Base-by-base conservation (phyloP, 495 filamentous ascomycete species). In the Trichoderma parareesei region DNA sequence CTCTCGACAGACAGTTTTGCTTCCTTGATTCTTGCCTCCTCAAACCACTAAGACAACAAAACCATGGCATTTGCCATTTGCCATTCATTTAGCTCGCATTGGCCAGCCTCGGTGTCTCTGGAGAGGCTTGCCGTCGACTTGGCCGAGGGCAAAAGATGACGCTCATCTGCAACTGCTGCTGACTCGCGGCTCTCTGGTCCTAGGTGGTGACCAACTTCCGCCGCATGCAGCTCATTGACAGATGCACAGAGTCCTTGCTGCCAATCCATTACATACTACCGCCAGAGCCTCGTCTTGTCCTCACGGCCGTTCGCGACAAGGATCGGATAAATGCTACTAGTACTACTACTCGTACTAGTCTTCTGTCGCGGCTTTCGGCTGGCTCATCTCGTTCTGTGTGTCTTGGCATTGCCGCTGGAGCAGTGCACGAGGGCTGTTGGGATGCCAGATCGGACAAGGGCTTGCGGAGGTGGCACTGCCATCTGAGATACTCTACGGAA, bases 161-260 rank as follows among this genome's bases (percentile, higher is more conserved):
- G 46, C 18, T 6, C 40, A 41, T 41, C 43, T 16, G 43, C n/a
- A n/a, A 46, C n/a, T 13, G 43, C 43, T n/a, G 14, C 43, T 5
- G 43, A 46, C 43, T 16, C 13, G 13, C n/a, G 43, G 10, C 13
- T 13, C 43, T 46, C n/a, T 9, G 43, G 16, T 9, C 4, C n/a
- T 49, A 8, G n/a, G n/a, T 18, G 46, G n/a, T 20, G 6, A 7
- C 6, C 40, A 11, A 41, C 40, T 41, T 41, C 46, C 20, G 43
- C 46, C 46, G 46, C 46, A 49, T 49, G 46, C 46, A 49, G 46
- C 46, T n/a, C 46, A 49, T 49, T 49, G 20, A 41, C 11, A 41
- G 6, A 6, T 49, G 46, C n/a, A 49, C 46, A 20, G 18, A n/a
- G 16, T 49, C 46, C 20, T 57, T 27, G 27, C 13, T 48, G n/a